phyloP scores from a whole-genome alignment of 768 basidiomycete species.

The Galerina marginata region DNA sequence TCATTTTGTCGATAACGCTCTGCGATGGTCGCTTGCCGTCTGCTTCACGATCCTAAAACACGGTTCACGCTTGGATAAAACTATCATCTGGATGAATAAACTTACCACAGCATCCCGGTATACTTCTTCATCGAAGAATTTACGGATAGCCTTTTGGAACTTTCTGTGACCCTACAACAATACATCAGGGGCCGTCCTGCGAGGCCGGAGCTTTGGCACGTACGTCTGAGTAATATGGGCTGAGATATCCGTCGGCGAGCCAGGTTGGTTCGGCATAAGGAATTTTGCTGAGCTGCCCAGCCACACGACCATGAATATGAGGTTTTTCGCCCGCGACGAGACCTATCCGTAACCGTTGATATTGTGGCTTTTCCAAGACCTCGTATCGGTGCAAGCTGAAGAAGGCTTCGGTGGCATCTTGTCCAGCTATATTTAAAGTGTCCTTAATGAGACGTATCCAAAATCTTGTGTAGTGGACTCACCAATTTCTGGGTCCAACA shows the following conservation, averaged over 20 bases:
- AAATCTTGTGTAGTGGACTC: slow-evolving; percentile 22
- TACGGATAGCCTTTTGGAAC: slow-evolving; percentile 66
- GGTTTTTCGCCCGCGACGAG: slow-evolving; percentile 65
- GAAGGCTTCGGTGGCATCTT: slow-evolving; percentile 89
- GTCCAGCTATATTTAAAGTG: slow-evolving; percentile 60
- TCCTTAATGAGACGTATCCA: not conserved
- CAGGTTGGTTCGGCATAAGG: slow-evolving; percentile 93
- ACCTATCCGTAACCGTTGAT: slow-evolving; percentile 76
- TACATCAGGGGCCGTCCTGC: slow-evolving; percentile 53
- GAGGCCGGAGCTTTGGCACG: slow-evolving; percentile 18
- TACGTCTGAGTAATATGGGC: slow-evolving; percentile 78
- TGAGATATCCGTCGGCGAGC: slow-evolving; percentile 69
- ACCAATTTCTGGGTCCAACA: slow-evolving; percentile 78
- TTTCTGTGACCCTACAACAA: slow-evolving; percentile 54
- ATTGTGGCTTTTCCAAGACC: slow-evolving; percentile 77
- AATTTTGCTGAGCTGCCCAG: slow-evolving; percentile 71
- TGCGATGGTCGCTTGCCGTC: slow-evolving; percentile 87
- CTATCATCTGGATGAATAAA: not conserved
- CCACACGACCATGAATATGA: slow-evolving; percentile 50
- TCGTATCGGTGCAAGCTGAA: slow-evolving; percentile 89
- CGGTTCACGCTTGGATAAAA: not conserved
- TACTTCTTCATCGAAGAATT: slow-evolving; percentile 74
- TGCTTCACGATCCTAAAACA: slow-evolving; percentile 61
- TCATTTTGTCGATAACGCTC: slow-evolving; percentile 83
- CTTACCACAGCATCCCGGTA: slow-evolving; percentile 48